phyloP scores from a whole-genome alignment of 1,284 basidiomycete species.

The Coniophora puteana region DNA sequence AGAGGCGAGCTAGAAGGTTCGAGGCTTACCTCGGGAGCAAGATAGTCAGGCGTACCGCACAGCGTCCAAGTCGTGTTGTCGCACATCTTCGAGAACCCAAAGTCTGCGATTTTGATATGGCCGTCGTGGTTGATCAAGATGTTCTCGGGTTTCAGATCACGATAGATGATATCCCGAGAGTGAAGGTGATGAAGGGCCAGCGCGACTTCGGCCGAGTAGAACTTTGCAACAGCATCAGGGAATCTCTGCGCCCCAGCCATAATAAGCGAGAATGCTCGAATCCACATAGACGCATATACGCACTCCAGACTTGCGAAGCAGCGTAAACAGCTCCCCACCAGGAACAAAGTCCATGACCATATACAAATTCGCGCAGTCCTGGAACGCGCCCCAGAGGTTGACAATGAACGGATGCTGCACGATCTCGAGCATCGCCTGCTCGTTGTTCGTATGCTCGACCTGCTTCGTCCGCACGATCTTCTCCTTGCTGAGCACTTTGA shows the following conservation, averaged over 20 bases:
- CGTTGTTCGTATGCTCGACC: constrained; percentile 96
- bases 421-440: constrained; percentile 85
- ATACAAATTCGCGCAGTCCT: constrained; percentile 91
- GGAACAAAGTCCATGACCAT: constrained; percentile 99
- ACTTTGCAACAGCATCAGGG: constrained; percentile 98
- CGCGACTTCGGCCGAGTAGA: constrained; percentile 97
- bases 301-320: constrained; percentile 87
- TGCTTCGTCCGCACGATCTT: constrained; percentile 96
- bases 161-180: constrained; percentile 90
- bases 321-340: constrained; percentile 93
- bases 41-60: constrained; percentile 97
- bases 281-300: constrained; percentile 33
- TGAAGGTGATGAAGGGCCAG: constrained; percentile 94
- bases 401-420: constrained; percentile 96
- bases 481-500: constrained; percentile 94
- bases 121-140: constrained; percentile 92
- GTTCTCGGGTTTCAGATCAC: constrained; percentile 98
- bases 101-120: constrained; percentile 98
- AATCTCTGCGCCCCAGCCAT: constrained; percentile 63
- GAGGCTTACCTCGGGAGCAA: constrained; percentile 76
- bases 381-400: constrained; percentile 98
- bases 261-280: constrained; percentile 5
- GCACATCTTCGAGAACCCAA: constrained; percentile 95
- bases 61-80: constrained; percentile 94
- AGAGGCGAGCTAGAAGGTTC: too few species aligned